Percentiles rank a stretch among this genome's conserved stretches.
phyloP scores from a whole-genome alignment of 2,329 filamentous ascomycete genomes.

The Alternaria novae-zelandiae region DNA sequence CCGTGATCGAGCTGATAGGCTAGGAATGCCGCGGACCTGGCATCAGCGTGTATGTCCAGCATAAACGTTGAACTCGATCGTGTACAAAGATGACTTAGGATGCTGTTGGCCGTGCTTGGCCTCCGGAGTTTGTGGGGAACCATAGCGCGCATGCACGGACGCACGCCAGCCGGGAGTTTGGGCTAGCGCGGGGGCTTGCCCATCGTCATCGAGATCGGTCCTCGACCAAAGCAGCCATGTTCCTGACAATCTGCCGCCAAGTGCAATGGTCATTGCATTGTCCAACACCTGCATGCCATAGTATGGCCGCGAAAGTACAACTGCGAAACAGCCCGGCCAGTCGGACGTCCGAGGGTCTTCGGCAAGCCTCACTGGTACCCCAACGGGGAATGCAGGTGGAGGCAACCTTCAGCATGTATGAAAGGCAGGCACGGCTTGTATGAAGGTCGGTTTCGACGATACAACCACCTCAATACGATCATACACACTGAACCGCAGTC shows the following conservation, averaged over 20 bases:
- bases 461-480: conserved; percentile 5
- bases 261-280: conserved; percentile 21
- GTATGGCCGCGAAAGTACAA: conserved; percentile 8
- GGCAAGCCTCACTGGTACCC: conserved; percentile 29
- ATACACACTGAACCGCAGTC: conserved; percentile 9
- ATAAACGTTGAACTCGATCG: conserved; percentile 16
- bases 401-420: conserved; percentile 21
- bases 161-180: conserved; percentile 14
- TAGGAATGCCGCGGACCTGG: conserved; percentile 1
- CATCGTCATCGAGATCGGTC: conserved; percentile 21
- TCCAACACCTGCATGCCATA: neutral
- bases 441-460: conserved; percentile 9
- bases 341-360: conserved; percentile 27
- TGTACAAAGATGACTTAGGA: conserved; percentile 11
- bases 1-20: neutral
- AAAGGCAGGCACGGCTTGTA: conserved; percentile 6
- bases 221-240: conserved; percentile 12
- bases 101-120: conserved; percentile 24
- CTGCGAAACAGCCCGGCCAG: conserved; percentile 9
- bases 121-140: conserved; percentile 42
- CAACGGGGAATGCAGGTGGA: conserved; percentile 19
- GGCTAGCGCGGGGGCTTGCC: conserved; percentile 3
- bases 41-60: conserved; percentile 4
- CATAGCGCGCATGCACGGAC: conserved; percentile 25
- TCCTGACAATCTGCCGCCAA: conserved; percentile 16